Conservation (phyloP, 164 flowering plant genomes). For the Dillenia turbinata region DNA sequence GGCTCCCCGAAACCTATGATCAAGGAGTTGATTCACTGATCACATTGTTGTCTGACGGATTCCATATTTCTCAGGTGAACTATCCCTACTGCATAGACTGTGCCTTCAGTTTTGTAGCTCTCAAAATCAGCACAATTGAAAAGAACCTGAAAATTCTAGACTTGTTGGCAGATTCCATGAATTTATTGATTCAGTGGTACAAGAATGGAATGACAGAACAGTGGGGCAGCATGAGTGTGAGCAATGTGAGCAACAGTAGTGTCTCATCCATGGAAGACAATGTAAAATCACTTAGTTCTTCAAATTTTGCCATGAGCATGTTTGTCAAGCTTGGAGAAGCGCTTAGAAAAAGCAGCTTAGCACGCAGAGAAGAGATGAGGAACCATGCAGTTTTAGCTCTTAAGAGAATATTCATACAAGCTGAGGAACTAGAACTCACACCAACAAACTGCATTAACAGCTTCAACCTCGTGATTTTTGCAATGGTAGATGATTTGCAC, state of each 20-base stretch:
- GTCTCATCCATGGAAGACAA: constrained; percentile 51
- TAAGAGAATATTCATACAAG: constrained; percentile 45
- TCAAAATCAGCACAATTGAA: constrained; percentile 63
- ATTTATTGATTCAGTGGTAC: constrained; percentile 56
- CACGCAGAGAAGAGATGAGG: constrained; percentile 79
- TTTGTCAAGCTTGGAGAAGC: constrained; percentile 73
- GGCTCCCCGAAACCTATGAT: constrained; percentile 68
- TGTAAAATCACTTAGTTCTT: constrained; percentile 14
- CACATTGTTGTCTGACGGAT: constrained; percentile 48
- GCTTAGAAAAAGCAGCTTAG: constrained; percentile 66
- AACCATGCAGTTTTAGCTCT: constrained; percentile 65
- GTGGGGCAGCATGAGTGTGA: constrained; percentile 40
- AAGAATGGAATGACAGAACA: constrained; percentile 48
- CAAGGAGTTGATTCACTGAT: constrained; percentile 65
- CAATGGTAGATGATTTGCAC: constrained; percentile 90
- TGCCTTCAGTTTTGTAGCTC: constrained; percentile 68
- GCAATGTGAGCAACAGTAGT: constrained; percentile 37
- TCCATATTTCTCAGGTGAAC: constrained; percentile 40
- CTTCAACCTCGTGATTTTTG: constrained; percentile 65
- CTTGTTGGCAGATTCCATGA: constrained; percentile 58
- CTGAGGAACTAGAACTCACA: constrained; percentile 58
- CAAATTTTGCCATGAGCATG: constrained; percentile 31
- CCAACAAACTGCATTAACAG: constrained; percentile 42
- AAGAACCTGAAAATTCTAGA: constrained; percentile 68
- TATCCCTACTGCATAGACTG: constrained; percentile 71